Conservation (phyloP, 2,329 filamentous ascomycete genomes). For the Xylaria sp. region DNA sequence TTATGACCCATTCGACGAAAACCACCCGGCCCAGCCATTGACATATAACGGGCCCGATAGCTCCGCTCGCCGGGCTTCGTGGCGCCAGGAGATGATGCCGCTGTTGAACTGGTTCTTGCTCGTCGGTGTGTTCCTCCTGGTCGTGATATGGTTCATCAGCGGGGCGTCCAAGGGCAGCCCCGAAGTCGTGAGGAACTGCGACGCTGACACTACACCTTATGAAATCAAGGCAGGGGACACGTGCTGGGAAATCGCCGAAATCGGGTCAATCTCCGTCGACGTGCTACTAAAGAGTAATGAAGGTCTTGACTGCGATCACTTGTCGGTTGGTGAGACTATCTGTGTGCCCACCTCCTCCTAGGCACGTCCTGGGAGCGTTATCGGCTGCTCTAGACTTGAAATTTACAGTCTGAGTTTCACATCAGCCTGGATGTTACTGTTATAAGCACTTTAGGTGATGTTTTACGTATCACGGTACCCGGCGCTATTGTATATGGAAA, state of each 20-base stretch:
- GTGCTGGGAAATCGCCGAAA: constrained; percentile 63
- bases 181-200: constrained; percentile 44
- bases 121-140: constrained; percentile 61
- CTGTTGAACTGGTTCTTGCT: constrained; percentile 68
- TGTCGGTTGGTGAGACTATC: constrained; percentile 56
- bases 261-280: constrained; percentile 55
- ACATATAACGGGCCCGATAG: constrained; percentile 28
- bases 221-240: constrained; percentile 59
- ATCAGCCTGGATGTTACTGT: neutral
- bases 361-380: neutral
- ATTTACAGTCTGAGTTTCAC: neutral
- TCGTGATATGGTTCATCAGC: constrained; percentile 61
- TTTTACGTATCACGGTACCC: neutral
- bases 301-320: constrained; percentile 58
- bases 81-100: constrained; percentile 64
- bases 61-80: constrained; percentile 50
- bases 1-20: constrained; percentile 41
- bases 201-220: constrained; percentile 50
- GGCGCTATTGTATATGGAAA: constrained; percentile 6
- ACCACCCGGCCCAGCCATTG: constrained; percentile 39
- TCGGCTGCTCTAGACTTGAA: neutral
- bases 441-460: neutral
- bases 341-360: constrained; percentile 55
- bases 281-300: constrained; percentile 58
- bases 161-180: constrained; percentile 43